Conservation (phyloP, 2,329 filamentous ascomycete species). For the Xylariales sp. region DNA sequence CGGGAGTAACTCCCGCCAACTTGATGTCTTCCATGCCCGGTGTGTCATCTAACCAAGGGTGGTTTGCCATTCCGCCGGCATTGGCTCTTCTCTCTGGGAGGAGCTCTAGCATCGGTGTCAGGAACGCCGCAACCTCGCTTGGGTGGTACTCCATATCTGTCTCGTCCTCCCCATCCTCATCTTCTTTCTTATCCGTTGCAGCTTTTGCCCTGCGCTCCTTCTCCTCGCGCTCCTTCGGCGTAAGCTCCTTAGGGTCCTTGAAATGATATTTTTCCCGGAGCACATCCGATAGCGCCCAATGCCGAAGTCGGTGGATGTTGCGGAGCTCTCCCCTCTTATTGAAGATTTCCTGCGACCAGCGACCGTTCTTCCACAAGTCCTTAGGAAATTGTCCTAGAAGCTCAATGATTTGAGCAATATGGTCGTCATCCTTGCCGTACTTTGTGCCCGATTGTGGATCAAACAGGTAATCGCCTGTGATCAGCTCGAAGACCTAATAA, state of each 20-base stretch:
- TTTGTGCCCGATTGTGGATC: slow-evolving; percentile 98
- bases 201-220: slow-evolving; percentile 37
- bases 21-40: slow-evolving; percentile 81
- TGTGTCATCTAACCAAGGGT: slow-evolving; percentile 77
- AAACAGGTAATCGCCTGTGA: slow-evolving; percentile 97
- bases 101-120: slow-evolving; percentile 87
- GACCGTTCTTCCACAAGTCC: slow-evolving; percentile 83
- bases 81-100: slow-evolving; percentile 87
- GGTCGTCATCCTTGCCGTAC: slow-evolving; percentile 98
- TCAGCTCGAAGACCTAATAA: slow-evolving; percentile 84
- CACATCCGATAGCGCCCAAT: slow-evolving; percentile 93
- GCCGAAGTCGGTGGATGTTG: slow-evolving; percentile 92
- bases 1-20: slow-evolving; percentile 69
- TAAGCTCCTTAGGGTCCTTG: slow-evolving; percentile 71
- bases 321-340: slow-evolving; percentile 95
- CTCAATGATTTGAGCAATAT: slow-evolving; percentile 98
- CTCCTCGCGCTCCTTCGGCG: slow-evolving; percentile 32
- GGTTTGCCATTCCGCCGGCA: slow-evolving; percentile 89
- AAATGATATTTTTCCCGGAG: slow-evolving; percentile 97
- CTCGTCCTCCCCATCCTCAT: slow-evolving; percentile 25
- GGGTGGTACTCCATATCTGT: slow-evolving; percentile 25
- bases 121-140: slow-evolving; percentile 65
- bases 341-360: slow-evolving; percentile 99
- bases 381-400: slow-evolving; percentile 91
- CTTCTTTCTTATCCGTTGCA: slow-evolving; percentile 23